Conservation (phyloP, 805 yeast genomes). For the Saccharomyces jurei region DNA sequence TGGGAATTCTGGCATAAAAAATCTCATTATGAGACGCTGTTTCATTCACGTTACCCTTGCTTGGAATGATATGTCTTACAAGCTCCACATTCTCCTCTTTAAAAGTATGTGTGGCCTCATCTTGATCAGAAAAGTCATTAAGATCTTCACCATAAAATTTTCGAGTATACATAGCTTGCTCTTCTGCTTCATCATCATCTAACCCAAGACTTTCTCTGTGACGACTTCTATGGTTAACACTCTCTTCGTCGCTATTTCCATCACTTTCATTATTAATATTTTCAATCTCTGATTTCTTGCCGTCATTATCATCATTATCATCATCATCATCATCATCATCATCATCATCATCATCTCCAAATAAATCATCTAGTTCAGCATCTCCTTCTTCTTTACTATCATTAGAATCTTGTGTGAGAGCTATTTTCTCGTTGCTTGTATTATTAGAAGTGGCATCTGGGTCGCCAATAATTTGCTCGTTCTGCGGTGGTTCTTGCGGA, state of each 20-base stretch:
- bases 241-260: conserved; percentile 11
- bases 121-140: conserved; percentile 22
- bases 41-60: conserved; percentile 33
- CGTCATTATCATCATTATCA: conserved; percentile 12
- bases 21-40: conserved; percentile 30
- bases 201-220: conserved; percentile 8
- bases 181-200: conserved; percentile 33
- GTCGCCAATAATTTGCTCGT: background rate
- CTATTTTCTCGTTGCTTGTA: conserved; percentile 1
- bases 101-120: conserved; percentile 30
- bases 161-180: conserved; percentile 28
- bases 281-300: background rate
- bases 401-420: conserved; percentile 2
- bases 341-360: conserved; percentile 33
- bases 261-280: conserved; percentile 24
- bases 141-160: conserved; percentile 30
- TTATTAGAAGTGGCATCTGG: background rate
- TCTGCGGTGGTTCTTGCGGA: background rate
- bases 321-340: conserved; percentile 16
- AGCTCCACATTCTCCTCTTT: conserved; percentile 33
- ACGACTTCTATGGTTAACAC: conserved; percentile 16
- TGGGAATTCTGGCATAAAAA: conserved; percentile 62
- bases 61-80: conserved; percentile 38
- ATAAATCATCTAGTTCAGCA: conserved; percentile 37
- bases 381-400: conserved; percentile 22